phyloP scores from a whole-genome alignment of 139 green algal species.

The Klebsormidium nitens region DNA sequence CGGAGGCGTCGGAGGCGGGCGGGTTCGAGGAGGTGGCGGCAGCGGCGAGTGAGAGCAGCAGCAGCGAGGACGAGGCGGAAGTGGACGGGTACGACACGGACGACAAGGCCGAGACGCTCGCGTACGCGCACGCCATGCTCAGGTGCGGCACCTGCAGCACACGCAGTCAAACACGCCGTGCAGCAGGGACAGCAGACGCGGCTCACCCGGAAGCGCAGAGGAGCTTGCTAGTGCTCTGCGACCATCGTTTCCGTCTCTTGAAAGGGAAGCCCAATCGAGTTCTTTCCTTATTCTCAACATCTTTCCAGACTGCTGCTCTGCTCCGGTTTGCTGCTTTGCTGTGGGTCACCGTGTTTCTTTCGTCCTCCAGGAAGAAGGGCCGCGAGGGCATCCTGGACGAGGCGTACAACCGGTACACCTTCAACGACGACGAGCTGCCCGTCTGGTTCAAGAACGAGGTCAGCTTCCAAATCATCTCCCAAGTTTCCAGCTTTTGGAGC shows the following conservation, averaged over 20 bases:
- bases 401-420: conserved; percentile 87
- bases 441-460: conserved; percentile 36
- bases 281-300: too few relatives aligned
- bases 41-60: neutral
- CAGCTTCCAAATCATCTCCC: neutral
- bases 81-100: conserved; percentile 41
- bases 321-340: too few relatives aligned
- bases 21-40: conserved; percentile 40
- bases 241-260: too few relatives aligned
- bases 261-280: too few relatives aligned
- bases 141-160: conserved; percentile 4
- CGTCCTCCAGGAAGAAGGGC: conserved; percentile 28
- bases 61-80: conserved; percentile 21
- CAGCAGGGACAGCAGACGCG: too few relatives aligned
- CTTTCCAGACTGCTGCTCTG: too few relatives aligned
- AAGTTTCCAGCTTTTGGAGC: neutral
- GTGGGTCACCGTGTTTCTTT: too few relatives aligned
- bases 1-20: conserved; percentile 41
- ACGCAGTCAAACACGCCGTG: too few relatives aligned
- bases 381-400: conserved; percentile 85
- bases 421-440: conserved; percentile 65
- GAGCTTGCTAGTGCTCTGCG: too few relatives aligned
- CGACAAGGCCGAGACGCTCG: conserved; percentile 28
- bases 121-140: conserved; percentile 29
- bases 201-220: too few relatives aligned